Evolutionary conservation across 805 yeast genomes (phyloP).

Genomic region (Cyberlindnera samutprakarnensis): DNA sequence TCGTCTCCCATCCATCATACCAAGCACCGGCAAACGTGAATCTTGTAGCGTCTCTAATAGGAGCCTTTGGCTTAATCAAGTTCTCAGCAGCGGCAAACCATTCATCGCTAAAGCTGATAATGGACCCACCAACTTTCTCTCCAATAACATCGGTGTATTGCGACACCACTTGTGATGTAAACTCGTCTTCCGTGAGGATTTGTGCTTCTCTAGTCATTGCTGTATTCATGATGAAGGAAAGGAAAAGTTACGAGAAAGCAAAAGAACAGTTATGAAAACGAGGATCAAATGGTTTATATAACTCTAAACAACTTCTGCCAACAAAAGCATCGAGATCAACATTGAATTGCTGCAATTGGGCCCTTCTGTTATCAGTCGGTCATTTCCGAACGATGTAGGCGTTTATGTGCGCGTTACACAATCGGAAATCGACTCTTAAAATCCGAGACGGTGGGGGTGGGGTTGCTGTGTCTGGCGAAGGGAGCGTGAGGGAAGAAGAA

Average conservation of each 20-base stretch:
- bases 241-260: too few species aligned
- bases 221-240: too few species aligned
- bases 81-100: constrained; percentile 94
- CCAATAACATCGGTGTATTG: constrained; percentile 63
- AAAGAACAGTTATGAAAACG: too few species aligned
- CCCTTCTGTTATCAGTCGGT: neutral
- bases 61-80: constrained; percentile 71
- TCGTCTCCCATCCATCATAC: constrained; percentile 99
- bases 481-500: too few species aligned
- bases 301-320: too few species aligned
- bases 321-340: too few species aligned
- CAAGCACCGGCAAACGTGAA: constrained; percentile 88
- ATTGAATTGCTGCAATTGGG: too few species aligned
- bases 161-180: constrained; percentile 18
- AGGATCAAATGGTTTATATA: too few species aligned
- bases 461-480: too few species aligned
- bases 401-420: neutral
- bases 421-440: too few species aligned
- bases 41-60: constrained; percentile 73
- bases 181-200: constrained; percentile 16
- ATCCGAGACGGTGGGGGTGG: too few species aligned
- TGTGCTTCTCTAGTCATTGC: constrained; percentile 5
- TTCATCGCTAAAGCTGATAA: constrained; percentile 70
- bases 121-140: constrained; percentile 73
- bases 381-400: neutral